These are phyloP conservation scores for Corylus avellana DNA, from an alignment of 306 rosid genomes.

Conservation along the genomic window DNA sequence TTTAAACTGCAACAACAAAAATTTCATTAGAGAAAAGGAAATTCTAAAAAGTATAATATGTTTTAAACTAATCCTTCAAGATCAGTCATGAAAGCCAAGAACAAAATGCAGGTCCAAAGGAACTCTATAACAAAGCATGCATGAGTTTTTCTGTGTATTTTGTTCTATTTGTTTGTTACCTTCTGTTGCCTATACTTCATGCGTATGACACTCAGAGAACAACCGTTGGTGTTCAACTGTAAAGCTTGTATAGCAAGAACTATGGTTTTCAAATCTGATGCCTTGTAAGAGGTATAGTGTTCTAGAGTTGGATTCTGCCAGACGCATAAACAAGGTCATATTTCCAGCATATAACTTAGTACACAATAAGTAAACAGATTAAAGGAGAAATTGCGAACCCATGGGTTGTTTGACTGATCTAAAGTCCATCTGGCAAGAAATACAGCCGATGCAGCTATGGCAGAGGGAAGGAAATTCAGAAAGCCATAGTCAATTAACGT, in stretches of 20 bases:
- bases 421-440: constrained; percentile 92
- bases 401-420: constrained; percentile 79
- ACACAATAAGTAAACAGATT: constrained; percentile 8
- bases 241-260: constrained; percentile 78
- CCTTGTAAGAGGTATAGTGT: constrained; percentile 65
- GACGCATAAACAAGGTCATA: constrained; percentile 22
- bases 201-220: constrained; percentile 66
- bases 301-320: constrained; percentile 83
- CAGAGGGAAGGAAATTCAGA: constrained; percentile 75
- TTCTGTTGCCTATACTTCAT: constrained; percentile 73
- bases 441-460: constrained; percentile 87
- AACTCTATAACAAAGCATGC: background rate
- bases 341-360: constrained; percentile 6
- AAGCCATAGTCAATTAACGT: constrained; percentile 71
- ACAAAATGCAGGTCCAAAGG: background rate
- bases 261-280: constrained; percentile 68
- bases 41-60: background rate
- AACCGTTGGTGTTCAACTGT: constrained; percentile 61
- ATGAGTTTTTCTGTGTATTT: background rate
- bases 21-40: constrained; percentile 20
- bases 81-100: background rate
- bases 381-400: constrained; percentile 59
- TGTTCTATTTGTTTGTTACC: constrained; percentile 38
- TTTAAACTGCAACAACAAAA: constrained; percentile 55
- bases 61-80: background rate